Conservation (phyloP, 108 stramenopile species). For the Licmophora abbreviata region DNA sequence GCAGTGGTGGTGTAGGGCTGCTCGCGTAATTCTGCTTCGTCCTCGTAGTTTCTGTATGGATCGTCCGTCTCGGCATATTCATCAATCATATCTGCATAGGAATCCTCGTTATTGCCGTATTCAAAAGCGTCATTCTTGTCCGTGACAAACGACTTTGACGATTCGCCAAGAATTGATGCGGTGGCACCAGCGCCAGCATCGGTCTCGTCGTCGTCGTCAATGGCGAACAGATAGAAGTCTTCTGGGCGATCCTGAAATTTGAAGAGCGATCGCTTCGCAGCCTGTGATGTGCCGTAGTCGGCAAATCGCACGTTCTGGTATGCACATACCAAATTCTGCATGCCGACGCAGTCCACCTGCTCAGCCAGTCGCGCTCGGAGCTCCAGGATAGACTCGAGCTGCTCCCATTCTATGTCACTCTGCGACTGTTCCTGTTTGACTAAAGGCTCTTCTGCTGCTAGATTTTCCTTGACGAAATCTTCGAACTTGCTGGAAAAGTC, state of each 20-base stretch:
- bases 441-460: slow-evolving; percentile 5
- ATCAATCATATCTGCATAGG: slow-evolving; percentile 5
- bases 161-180: neutral
- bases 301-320: slow-evolving; percentile 84
- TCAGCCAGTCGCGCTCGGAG: slow-evolving; percentile 42
- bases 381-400: slow-evolving; percentile 30
- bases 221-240: slow-evolving; percentile 64
- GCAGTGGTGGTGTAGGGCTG: slow-evolving; percentile 9
- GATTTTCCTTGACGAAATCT: slow-evolving; percentile 22
- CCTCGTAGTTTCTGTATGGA: slow-evolving; percentile 12
- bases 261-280: slow-evolving; percentile 86
- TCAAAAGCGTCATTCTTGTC: neutral
- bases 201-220: slow-evolving; percentile 38
- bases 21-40: too few relatives aligned
- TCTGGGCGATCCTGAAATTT: slow-evolving; percentile 60
- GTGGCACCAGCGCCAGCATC: slow-evolving; percentile 5
- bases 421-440: neutral
- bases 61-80: slow-evolving; percentile 9
- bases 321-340: slow-evolving; percentile 77
- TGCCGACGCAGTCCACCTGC: slow-evolving; percentile 64
- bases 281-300: slow-evolving; percentile 78
- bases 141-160: neutral
- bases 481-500: slow-evolving; percentile 42
- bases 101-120: slow-evolving; percentile 7
- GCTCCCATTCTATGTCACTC: slow-evolving; percentile 30